These are phyloP conservation scores for Dendrocalamus sinicus DNA, from an alignment of 176 grass and related monocot genomes.

Conservation along the genomic window DNA sequence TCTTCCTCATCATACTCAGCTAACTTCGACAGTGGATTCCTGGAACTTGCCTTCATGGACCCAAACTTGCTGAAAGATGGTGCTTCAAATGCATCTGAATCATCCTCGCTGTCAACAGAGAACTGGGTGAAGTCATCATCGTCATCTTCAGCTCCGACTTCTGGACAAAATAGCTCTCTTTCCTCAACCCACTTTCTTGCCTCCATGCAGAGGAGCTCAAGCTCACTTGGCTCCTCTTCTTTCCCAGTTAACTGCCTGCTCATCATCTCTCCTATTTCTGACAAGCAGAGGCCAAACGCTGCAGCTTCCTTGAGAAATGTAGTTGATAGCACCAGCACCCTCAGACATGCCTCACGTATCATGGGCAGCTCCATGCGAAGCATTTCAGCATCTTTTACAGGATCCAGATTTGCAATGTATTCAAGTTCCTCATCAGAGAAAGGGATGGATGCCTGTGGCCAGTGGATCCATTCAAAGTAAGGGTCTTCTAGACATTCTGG, in stretches of 20 bases:
- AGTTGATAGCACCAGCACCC: slow-evolving; percentile 85
- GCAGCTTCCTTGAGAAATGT: slow-evolving; percentile 87
- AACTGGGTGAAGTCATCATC: slow-evolving; percentile 84
- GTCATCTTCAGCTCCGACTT: slow-evolving; percentile 61
- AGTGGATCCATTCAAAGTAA: slow-evolving; percentile 98
- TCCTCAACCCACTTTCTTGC: slow-evolving; percentile 68
- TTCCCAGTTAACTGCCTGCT: slow-evolving; percentile 83
- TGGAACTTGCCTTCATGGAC: slow-evolving; percentile 48
- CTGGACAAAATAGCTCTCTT: slow-evolving; percentile 58
- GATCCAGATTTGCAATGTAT: slow-evolving; percentile 79
- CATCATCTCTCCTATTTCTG: slow-evolving; percentile 98
- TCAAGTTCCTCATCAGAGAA: slow-evolving; percentile 86
- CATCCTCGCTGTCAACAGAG: slow-evolving; percentile 65
- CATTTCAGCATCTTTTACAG: slow-evolving; percentile 68
- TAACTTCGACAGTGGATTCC: slow-evolving; percentile 74
- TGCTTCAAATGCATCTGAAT: slow-evolving; percentile 49
- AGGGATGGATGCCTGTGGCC: slow-evolving; percentile 89
- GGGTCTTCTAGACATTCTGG: slow-evolving; percentile 92
- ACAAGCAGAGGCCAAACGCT: slow-evolving; percentile 66
- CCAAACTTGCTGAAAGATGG: slow-evolving; percentile 62
- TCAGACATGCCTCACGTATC: slow-evolving; percentile 81
- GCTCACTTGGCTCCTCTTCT: slow-evolving; percentile 92
- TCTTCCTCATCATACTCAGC: slow-evolving; percentile 72
- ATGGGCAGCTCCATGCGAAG: slow-evolving; percentile 74
- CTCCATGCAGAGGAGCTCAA: slow-evolving; percentile 82